phyloP scores from a whole-genome alignment of 2,329 filamentous ascomycete genomes.

The Paraconiothyrium sp. region DNA sequence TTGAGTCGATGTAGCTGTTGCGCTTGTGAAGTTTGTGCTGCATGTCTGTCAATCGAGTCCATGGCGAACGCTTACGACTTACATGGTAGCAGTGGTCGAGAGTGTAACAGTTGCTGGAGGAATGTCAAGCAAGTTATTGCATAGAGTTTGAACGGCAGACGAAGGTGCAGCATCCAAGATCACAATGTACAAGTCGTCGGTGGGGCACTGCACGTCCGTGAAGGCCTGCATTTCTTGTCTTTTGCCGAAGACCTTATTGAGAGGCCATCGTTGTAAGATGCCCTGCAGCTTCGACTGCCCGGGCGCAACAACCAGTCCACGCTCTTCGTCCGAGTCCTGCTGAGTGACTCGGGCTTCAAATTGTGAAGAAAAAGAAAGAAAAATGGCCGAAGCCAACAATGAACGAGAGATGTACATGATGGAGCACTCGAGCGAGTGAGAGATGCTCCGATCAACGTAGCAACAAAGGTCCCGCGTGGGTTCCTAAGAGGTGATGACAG shows the following conservation, averaged over 20 bases:
- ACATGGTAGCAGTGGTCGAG: slow-evolving; percentile 38
- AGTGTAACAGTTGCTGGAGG: slow-evolving; percentile 31
- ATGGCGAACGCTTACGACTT: slow-evolving; percentile 11
- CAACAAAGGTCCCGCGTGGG: slow-evolving; percentile 26
- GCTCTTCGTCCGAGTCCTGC: slow-evolving; percentile 15
- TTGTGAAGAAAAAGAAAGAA: slow-evolving; percentile 40
- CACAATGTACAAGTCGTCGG: slow-evolving; percentile 27
- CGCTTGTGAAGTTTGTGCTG: slow-evolving; percentile 28
- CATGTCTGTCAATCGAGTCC: slow-evolving; percentile 30
- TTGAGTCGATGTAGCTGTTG: slow-evolving; percentile 28
- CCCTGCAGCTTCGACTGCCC: slow-evolving; percentile 14
- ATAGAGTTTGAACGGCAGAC: slow-evolving; percentile 33
- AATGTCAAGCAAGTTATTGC: slow-evolving; percentile 41
- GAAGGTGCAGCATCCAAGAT: slow-evolving; percentile 26
- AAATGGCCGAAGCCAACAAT: slow-evolving; percentile 40
- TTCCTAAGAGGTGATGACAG: slow-evolving; percentile 26
- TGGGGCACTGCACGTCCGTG: slow-evolving; percentile 23
- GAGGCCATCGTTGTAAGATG: slow-evolving; percentile 15
- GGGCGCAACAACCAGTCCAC: slow-evolving; percentile 15
- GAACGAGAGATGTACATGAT: slow-evolving; percentile 46
- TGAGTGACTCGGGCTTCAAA: slow-evolving; percentile 32
- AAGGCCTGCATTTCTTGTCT: slow-evolving; percentile 24
- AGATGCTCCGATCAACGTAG: slow-evolving; percentile 38
- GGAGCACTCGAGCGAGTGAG: slow-evolving; percentile 47
- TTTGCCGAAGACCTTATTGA: slow-evolving; percentile 23